Base-by-base conservation (phyloP, 2,329 filamentous ascomycete species). In the Diaporthe australafricana region DNA sequence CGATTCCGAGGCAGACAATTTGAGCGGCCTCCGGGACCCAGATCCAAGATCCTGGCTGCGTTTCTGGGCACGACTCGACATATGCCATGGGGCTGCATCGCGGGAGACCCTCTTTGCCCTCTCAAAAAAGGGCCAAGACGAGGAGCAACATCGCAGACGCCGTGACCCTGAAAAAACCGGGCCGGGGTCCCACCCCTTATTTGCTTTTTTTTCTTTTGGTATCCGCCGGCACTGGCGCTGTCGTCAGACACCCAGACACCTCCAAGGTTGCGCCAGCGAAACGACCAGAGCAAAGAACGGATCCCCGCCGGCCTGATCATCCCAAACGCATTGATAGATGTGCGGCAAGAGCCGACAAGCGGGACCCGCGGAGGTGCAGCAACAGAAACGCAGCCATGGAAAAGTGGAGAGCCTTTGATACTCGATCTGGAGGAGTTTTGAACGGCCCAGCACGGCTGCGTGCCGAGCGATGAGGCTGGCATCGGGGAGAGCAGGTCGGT, bases 341-440 rank as follows among this genome's bases (percentile, higher is more conserved):
- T 48, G 11, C 60, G 60, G 60, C 42, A 63, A 17, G 27, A 63
- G 27, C 60, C 60, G 60, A 63, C 42, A 22, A n/a, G 60, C 60
- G 60, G 60, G 60, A 48, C 60, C 60, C 42, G 42, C 60, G 60
- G 60, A 3, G 11, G 11, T 16, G 14, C 11, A 40, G 14, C 11
- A 11, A 20, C 25, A 17, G 27, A 48, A 63, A 48, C 60, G 27
- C 42, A 25, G 27, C n/a, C 11, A 12, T 32, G 25, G 40, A 14
- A 62, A 62, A 47, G 27, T 9, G 17, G 22, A 22, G 57, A 12
- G 4, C 40, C 27, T 6, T 63, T 35, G 42, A 35, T 63, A 20
- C 60, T 35, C 20, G 42, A 27, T 48, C 38, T 35, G 60, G 25
- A 40, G 30, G 30, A 48, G 7, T 27, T 63, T 35, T 63, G 45